Base-by-base conservation (phyloP, 1,139 yeast species). In the Pichia sp. region DNA sequence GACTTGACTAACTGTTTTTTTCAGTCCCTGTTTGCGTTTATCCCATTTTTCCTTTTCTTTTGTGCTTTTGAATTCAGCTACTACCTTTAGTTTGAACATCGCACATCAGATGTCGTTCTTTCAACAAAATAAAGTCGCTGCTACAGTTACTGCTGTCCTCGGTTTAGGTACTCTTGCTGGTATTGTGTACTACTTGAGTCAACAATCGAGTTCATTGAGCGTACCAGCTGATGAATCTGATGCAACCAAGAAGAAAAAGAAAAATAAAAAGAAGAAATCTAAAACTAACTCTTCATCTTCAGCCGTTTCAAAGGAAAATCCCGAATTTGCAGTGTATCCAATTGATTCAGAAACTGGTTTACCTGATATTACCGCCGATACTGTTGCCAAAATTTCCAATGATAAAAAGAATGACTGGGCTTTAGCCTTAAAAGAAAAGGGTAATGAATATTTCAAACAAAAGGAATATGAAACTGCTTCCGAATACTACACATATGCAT, bases 341-440 rank as follows among this genome's bases (percentile, higher is more conserved):
- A 68, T 72, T 27, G 69, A 72, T 54, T 53, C 53, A 9, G 53
- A 62, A 29, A 65, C 73, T 36, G 85, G 85, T 4, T 69, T 77
- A 50, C 90, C 90, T 5, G 70, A 66, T 33, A 60, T 82, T 44
- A 63, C 72, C 39, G 70, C 68, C 34, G 80, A 71, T 38, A 61
- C 64, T 47, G 67, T 84, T 40, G 61, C 65, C 27, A 54, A 60
- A 3, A 72, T 85, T 49, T 57, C 77, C 10, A 74, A 64, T 5
- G 71, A 68, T 42, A 77, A 83, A 52, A 80, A 74, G 56, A 83
- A 81, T 52, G 75, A 75, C 52, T 77, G 87, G 73, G 86, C 96
- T 7, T 64, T 77, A 49, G 78, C 81, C 38, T 75, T 90, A 66
- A 92, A 92, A 68, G 94, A 84, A 58, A 92, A 85, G 50, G 99